These are phyloP conservation scores for Aspergillus brunneoviolaceus DNA, from an alignment of 2,329 filamentous ascomycete genomes.

Conservation along the genomic window DNA sequence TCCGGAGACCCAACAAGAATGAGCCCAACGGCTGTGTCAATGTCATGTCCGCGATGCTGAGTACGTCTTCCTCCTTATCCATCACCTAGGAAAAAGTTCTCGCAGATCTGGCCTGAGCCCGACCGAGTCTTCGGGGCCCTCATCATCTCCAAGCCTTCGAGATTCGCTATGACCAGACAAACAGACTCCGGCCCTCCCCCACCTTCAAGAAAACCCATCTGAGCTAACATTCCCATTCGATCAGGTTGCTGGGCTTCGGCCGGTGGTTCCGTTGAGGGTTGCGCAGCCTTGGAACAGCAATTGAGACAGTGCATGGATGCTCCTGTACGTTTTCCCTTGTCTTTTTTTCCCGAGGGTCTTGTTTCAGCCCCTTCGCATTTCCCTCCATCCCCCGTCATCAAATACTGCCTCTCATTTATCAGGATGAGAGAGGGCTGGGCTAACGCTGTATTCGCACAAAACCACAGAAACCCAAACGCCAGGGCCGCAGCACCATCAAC, in stretches of 20 bases:
- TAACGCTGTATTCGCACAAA: too few species aligned
- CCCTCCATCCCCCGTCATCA: neutral
- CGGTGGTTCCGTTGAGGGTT: conserved; percentile 55
- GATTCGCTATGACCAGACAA: neutral
- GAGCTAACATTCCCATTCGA: conserved; percentile 14
- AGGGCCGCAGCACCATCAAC: conserved; percentile 80
- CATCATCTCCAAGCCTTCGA: too few species aligned
- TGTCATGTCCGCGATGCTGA: conserved; percentile 66
- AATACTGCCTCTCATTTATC: too few species aligned
- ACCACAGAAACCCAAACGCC: conserved; percentile 54
- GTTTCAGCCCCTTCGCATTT: neutral
- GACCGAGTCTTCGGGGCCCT: too few species aligned
- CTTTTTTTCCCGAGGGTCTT: neutral
- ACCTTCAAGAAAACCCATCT: neutral
- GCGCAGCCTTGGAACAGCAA: conserved; percentile 60
- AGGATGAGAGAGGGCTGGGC: too few species aligned
- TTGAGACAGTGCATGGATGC: conserved; percentile 75
- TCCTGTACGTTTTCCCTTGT: conserved; percentile 54
- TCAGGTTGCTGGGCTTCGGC: conserved; percentile 50
- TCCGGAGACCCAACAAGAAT: conserved; percentile 62
- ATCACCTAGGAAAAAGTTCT: too few species aligned
- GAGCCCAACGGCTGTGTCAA: conserved; percentile 64
- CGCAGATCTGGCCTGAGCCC: too few species aligned
- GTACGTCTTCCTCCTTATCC: conserved; percentile 45
- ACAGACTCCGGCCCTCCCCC: neutral